These are phyloP conservation scores for Penicillium cinerascens DNA, from an alignment of 495 filamentous ascomycete genomes.

Conservation along the genomic window DNA sequence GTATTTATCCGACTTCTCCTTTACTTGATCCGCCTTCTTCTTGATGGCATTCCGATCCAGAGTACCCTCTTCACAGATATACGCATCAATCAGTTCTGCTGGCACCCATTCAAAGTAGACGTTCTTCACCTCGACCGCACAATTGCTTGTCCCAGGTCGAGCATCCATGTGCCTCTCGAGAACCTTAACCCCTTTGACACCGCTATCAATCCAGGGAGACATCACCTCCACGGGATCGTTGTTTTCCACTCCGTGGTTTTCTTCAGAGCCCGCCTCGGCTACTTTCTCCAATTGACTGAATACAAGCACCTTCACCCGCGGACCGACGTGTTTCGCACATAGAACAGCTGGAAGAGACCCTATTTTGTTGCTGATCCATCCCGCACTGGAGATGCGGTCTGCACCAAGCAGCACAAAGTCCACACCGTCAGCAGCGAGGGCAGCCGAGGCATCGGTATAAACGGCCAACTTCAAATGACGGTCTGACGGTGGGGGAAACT, in stretches of 20 bases:
- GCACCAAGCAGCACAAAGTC: slow-evolving; percentile 60
- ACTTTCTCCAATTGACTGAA: slow-evolving; percentile 61
- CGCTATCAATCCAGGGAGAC: slow-evolving; percentile 37
- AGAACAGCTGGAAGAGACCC: slow-evolving; percentile 57
- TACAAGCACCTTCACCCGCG: slow-evolving; percentile 46
- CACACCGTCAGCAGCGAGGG: slow-evolving; percentile 43
- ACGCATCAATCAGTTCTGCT: slow-evolving; percentile 48
- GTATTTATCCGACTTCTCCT: slow-evolving; percentile 23
- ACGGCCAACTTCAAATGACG: slow-evolving; percentile 41
- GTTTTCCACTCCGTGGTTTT: slow-evolving; percentile 39
- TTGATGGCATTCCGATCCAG: slow-evolving; percentile 27
- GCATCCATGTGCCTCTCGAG: slow-evolving; percentile 9
- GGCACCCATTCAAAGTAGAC: slow-evolving; percentile 67
- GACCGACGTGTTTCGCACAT: slow-evolving; percentile 42
- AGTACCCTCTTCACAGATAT: slow-evolving; percentile 52
- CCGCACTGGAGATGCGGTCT: slow-evolving; percentile 51
- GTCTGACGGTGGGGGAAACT: slow-evolving; percentile 11
- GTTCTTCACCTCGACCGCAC: slow-evolving; percentile 48
- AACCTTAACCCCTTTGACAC: slow-evolving; percentile 21
- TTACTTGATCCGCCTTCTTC: too few relatives aligned
- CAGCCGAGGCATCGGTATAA: slow-evolving; percentile 59
- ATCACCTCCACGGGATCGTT: slow-evolving; percentile 47
- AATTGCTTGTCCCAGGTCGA: background rate
- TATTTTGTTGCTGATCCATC: slow-evolving; percentile 63
- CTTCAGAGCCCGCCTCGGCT: slow-evolving; percentile 38